These are phyloP conservation scores for Podosphaera aphanis DNA, from an alignment of 2,329 filamentous ascomycete genomes.

Conservation along the genomic window DNA sequence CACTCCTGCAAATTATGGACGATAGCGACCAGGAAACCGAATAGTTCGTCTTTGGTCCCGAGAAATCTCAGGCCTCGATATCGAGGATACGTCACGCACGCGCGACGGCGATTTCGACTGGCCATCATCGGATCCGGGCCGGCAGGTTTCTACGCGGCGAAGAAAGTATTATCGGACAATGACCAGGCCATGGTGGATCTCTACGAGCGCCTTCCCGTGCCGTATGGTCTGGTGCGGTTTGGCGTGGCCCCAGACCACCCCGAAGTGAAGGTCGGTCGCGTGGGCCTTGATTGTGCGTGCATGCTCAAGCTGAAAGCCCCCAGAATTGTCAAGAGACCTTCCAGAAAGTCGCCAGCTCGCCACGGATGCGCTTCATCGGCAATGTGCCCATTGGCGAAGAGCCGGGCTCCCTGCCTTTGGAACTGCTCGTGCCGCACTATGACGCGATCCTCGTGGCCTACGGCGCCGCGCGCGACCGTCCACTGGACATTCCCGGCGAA, in stretches of 20 bases:
- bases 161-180: conserved; percentile 58
- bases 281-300: neutral
- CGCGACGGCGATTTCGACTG: conserved; percentile 40
- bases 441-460: conserved; percentile 85
- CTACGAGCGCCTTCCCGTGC: conserved; percentile 85
- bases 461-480: conserved; percentile 65
- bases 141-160: conserved; percentile 85
- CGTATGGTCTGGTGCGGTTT: conserved; percentile 77
- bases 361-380: conserved; percentile 73
- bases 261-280: conserved; percentile 58
- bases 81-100: conserved; percentile 7
- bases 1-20: too few species aligned
- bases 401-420: conserved; percentile 35
- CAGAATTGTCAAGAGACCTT: conserved; percentile 94
- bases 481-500: conserved; percentile 61
- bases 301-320: conserved; percentile 4
- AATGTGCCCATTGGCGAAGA: conserved; percentile 55
- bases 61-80: neutral
- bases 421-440: conserved; percentile 55
- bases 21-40: too few species aligned
- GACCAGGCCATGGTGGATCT: conserved; percentile 61
- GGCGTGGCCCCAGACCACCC: conserved; percentile 97
- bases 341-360: conserved; percentile 59
- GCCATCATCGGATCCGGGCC: conserved; percentile 85
- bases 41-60: neutral